These are phyloP conservation scores for Sporisorium graminicola DNA, from an alignment of 1,284 basidiomycete genomes.

Conservation along the genomic window DNA sequence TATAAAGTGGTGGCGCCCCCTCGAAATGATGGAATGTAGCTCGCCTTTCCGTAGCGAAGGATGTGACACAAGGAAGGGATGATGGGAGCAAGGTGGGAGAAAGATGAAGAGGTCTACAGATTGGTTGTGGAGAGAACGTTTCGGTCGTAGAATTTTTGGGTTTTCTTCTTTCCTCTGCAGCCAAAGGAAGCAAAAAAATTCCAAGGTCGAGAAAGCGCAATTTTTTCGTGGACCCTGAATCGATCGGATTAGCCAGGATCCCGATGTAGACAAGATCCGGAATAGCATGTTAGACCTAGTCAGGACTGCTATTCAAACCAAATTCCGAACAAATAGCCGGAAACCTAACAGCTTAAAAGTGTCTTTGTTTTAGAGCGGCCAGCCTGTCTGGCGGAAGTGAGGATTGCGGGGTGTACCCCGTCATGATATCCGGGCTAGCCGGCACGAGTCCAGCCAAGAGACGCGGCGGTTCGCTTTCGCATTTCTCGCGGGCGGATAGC, in stretches of 20 bases:
- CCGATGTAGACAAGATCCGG: neutral
- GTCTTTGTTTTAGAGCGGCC: too few species aligned
- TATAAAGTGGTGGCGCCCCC: neutral
- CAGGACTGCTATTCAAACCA: too few species aligned
- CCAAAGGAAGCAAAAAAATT: constrained; percentile 2
- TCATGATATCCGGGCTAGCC: constrained; percentile 25
- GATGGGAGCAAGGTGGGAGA: too few species aligned
- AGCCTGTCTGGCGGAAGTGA: too few species aligned
- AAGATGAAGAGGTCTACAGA: too few species aligned
- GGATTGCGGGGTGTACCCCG: too few species aligned
- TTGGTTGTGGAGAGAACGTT: too few species aligned
- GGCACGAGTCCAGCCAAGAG: too few species aligned
- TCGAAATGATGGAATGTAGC: neutral
- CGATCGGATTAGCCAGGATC: neutral
- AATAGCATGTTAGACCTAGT: neutral
- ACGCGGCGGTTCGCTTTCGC: too few species aligned
- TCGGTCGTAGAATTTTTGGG: neutral
- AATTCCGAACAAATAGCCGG: constrained; percentile 45
- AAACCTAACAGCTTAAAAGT: neutral
- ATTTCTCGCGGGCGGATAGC: constrained; percentile 1
- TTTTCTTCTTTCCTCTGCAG: neutral
- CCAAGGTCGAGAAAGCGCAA: neutral
- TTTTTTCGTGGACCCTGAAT: constrained; percentile 22
- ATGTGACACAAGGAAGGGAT: too few species aligned
- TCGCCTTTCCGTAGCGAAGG: too few species aligned